Base-by-base conservation (phyloP, 1,139 yeast genomes). In the Pichia sp. region DNA sequence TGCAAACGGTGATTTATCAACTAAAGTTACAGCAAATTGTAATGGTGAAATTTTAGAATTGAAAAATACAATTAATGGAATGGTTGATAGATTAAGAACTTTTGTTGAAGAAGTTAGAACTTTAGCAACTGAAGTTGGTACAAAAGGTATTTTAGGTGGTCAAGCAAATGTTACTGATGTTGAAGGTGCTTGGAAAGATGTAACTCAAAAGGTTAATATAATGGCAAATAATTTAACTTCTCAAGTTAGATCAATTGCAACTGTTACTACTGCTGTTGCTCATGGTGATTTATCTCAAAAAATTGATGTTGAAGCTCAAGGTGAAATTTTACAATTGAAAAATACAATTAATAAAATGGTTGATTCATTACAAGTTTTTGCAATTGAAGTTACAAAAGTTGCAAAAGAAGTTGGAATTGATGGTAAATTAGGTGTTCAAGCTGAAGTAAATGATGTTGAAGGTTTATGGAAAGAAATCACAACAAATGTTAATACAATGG, bases 321-420 rank as follows among this genome's bases (percentile, higher is more conserved):
- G 96, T 48, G 95, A 86, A 66, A 79, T 80, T 50, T 73, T 84
- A 55, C 90, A 86, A 52, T 74, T 85, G 64, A 86, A 85, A 60
- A 79, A 83, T 54, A 85, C 95, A 18, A 85, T 85, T 68, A 85
- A 85, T 66, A 86, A 85, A 72, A 87, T 87, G 96, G 95, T 87
- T 74, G 95, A 87, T 64, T 81, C 94, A 45, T 76, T 87, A 63
- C 94, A 86, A 64, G 80, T 86, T 48, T 87, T 87, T 65, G 95
- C 95, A 11, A 80, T 84, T 29, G 96, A 87, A 69, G 96, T 87
- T 53, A 83, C 95, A 1, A 77, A 89, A 60, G 95, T 87, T 43
- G 96, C 96, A 5, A 81, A 88, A 58, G 95, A 87, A 72, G 95
- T 87, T 56, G 96, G 96, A 71, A 86, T 86, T 48, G 92, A 87